phyloP scores from a whole-genome alignment of 257 asterid genomes.

The Linderniella brevidens region DNA sequence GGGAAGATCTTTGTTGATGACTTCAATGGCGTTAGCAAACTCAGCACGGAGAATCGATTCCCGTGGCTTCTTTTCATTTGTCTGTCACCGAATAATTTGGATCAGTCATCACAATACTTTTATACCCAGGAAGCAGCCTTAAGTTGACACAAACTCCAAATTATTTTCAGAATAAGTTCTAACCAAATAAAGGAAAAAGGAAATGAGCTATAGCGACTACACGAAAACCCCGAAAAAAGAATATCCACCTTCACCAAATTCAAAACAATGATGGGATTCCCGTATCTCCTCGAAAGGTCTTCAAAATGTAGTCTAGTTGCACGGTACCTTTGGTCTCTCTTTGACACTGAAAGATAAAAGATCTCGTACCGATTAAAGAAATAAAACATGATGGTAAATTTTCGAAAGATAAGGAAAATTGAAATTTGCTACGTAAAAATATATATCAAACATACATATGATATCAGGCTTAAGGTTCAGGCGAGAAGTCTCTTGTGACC shows the following conservation, averaged over 20 bases:
- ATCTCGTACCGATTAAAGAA: conserved; percentile 1
- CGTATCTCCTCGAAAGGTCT: conserved; percentile 61
- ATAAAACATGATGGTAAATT: not conserved
- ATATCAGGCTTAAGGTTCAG: conserved; percentile 66
- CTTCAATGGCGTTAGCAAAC: conserved; percentile 59
- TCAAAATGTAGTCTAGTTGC: conserved; percentile 73
- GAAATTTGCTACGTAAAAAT: not conserved
- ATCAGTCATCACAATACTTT: conserved; percentile 11
- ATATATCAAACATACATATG: conserved; percentile 35
- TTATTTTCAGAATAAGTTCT: not conserved
- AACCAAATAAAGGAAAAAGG: not conserved
- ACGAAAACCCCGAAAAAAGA: conserved; percentile 1
- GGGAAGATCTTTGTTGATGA: conserved; percentile 41
- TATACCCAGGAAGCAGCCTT: not conserved
- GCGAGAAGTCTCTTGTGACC: conserved; percentile 84
- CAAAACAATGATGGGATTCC: conserved; percentile 62
- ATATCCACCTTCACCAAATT: conserved; percentile 52
- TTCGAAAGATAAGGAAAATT: not conserved
- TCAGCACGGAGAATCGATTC: conserved; percentile 66
- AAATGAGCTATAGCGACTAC: not conserved
- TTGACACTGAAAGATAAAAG: conserved; percentile 43
- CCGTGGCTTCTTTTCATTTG: conserved; percentile 62
- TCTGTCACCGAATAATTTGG: conserved; percentile 25
- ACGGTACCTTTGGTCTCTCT: conserved; percentile 47
- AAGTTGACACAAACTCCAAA: not conserved